phyloP scores from a whole-genome alignment of 495 filamentous ascomycete species.

The Penicillium cataractarum region DNA sequence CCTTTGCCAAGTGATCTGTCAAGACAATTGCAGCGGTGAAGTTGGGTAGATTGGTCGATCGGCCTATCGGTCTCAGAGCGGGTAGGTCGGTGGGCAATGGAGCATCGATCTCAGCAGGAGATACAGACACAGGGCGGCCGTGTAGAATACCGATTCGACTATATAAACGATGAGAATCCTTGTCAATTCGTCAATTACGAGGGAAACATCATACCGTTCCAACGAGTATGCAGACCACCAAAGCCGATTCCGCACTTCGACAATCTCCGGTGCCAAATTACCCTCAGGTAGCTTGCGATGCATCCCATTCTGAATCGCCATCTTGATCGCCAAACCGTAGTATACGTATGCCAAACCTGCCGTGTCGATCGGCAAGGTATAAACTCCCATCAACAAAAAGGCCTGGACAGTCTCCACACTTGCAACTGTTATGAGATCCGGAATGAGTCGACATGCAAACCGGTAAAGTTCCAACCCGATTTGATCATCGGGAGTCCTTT shows the following conservation, averaged over 20 bases:
- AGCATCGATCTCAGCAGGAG: not conserved
- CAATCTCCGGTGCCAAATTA: not conserved
- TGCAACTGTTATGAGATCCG: not conserved
- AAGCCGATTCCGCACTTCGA: not conserved
- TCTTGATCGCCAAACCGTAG: not conserved
- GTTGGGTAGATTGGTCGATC: not conserved
- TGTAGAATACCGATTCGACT: not conserved
- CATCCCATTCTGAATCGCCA: constrained; percentile 1
- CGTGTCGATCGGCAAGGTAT: not conserved
- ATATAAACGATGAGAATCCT: not conserved
- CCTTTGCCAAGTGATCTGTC: not conserved
- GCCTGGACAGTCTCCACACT: constrained; percentile 3
- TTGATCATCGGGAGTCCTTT: not conserved
- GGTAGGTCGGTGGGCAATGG: not conserved
- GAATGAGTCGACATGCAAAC: not conserved
- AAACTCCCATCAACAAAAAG: not conserved
- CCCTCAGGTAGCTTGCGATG: constrained; percentile 1
- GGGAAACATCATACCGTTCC: not conserved
- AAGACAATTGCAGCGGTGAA: not conserved
- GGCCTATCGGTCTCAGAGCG: not conserved
- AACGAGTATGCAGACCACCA: constrained; percentile 1
- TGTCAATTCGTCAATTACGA: no score
- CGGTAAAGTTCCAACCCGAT: not conserved
- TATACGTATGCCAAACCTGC: not conserved
- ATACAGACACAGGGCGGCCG: not conserved